These are phyloP conservation scores for Zopfochytrium polystomum DNA, from an alignment of 371 early-diverging fungal genomes.

Conservation along the genomic window DNA sequence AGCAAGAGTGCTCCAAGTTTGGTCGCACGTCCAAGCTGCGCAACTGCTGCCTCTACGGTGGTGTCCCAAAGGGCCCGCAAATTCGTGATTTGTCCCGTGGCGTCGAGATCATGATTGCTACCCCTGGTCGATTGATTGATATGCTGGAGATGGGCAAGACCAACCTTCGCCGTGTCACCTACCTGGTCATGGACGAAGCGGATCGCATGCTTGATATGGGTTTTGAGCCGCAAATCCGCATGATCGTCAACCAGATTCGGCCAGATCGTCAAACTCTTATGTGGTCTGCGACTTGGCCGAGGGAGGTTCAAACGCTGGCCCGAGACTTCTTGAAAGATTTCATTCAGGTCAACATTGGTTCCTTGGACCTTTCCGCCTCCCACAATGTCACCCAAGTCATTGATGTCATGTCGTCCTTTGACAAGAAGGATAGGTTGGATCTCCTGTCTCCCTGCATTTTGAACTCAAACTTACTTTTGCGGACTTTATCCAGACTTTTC, in stretches of 20 bases:
- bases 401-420: constrained; percentile 74
- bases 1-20: too few relatives aligned
- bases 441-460: not conserved
- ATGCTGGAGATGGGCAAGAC: too few relatives aligned
- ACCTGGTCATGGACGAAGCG: constrained; percentile 94
- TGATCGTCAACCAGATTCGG: constrained; percentile 97
- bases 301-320: constrained; percentile 92
- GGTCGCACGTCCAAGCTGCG: constrained; percentile 86
- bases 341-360: constrained; percentile 99
- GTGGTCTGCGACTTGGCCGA: constrained; percentile 99
- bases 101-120: constrained; percentile 97
- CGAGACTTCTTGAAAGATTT: constrained; percentile 91
- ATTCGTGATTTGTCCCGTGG: constrained; percentile 85
- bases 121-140: constrained; percentile 99
- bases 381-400: constrained; percentile 61
- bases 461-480: not conserved
- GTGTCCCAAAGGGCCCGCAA: constrained; percentile 94
- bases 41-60: constrained; percentile 95
- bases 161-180: constrained; percentile 93
- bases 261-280: constrained; percentile 98
- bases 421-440: constrained; percentile 62
- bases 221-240: constrained; percentile 99
- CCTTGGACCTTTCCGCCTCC: constrained; percentile 60
- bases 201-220: constrained; percentile 91
- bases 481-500: constrained; percentile 35